phyloP scores from a whole-genome alignment of 495 filamentous ascomycete species.

The Hypoxylon fragiforme region DNA sequence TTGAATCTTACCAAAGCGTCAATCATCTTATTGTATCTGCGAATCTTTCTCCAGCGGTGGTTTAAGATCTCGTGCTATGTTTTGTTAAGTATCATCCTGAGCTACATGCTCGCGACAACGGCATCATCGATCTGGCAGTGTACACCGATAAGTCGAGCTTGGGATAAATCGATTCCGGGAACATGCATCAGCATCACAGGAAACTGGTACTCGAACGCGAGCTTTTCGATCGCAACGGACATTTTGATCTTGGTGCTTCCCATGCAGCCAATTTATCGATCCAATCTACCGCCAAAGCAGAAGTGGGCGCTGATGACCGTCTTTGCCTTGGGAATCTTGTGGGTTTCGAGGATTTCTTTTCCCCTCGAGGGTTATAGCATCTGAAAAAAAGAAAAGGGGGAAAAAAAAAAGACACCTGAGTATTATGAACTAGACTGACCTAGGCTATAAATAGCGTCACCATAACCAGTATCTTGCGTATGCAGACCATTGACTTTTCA shows the following conservation, averaged over 20 bases:
- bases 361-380: too few relatives aligned
- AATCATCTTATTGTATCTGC: constrained; percentile 42
- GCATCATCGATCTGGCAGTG: constrained; percentile 54
- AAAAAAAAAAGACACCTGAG: neutral
- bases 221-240: constrained; percentile 58
- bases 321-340: constrained; percentile 59
- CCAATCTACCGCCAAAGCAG: constrained; percentile 54
- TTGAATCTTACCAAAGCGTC: constrained; percentile 42
- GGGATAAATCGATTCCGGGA: constrained; percentile 53
- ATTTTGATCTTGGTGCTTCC: constrained; percentile 57
- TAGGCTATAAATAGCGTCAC: constrained; percentile 25
- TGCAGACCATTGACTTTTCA: constrained; percentile 35
- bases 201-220: constrained; percentile 56
- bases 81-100: constrained; percentile 25
- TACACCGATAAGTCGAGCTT: constrained; percentile 55
- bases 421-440: constrained; percentile 1
- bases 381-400: neutral
- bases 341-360: neutral
- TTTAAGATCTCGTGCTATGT: constrained; percentile 31
- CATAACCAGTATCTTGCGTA: constrained; percentile 36
- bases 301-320: constrained; percentile 56
- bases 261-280: constrained; percentile 55
- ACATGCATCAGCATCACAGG: constrained; percentile 51
- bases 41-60: constrained; percentile 41
- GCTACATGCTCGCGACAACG: constrained; percentile 36